A percentile compares a stretch with the other conserved stretches of the same genome.
phyloP scores from a whole-genome alignment of 768 basidiomycete species.

The Atractiella rhizophila region DNA sequence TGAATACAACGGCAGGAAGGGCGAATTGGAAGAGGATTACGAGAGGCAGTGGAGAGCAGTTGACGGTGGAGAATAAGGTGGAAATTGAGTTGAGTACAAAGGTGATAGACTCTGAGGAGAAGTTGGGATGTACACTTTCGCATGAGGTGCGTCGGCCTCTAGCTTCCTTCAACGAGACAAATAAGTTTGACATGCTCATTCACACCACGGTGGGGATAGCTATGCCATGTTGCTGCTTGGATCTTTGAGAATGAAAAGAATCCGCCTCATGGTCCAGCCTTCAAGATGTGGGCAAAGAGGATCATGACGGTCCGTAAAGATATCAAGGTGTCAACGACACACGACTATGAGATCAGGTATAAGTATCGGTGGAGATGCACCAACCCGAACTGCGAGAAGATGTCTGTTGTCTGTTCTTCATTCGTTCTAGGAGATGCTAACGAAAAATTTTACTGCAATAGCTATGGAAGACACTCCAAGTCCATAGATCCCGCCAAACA shows the following conservation, averaged over 20 bases:
- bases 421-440: slow-evolving; percentile 19
- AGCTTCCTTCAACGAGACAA: too few relatives aligned
- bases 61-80: slow-evolving; percentile 4
- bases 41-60: neutral
- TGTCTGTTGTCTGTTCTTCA: slow-evolving; percentile 14
- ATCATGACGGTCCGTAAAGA: slow-evolving; percentile 15
- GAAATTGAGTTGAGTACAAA: slow-evolving; percentile 23
- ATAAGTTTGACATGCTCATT: too few relatives aligned
- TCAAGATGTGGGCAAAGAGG: slow-evolving; percentile 22
- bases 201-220: too few relatives aligned
- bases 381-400: slow-evolving; percentile 16
- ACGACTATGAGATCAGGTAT: slow-evolving; percentile 24
- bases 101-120: slow-evolving; percentile 23
- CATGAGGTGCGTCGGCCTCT: too few relatives aligned
- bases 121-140: slow-evolving; percentile 24
- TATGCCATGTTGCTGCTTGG: slow-evolving; percentile 27
- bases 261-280: slow-evolving; percentile 23
- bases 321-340: slow-evolving; percentile 20
- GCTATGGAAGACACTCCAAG: slow-evolving; percentile 9
- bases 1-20: slow-evolving; percentile 24
- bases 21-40: slow-evolving; percentile 19
- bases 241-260: slow-evolving; percentile 21
- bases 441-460: neutral
- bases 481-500: slow-evolving; percentile 21
- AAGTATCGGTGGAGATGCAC: slow-evolving; percentile 16